These are phyloP conservation scores for Mycosphaerella sp. DNA, from an alignment of 2,329 filamentous ascomycete genomes.

Conservation along the genomic window DNA sequence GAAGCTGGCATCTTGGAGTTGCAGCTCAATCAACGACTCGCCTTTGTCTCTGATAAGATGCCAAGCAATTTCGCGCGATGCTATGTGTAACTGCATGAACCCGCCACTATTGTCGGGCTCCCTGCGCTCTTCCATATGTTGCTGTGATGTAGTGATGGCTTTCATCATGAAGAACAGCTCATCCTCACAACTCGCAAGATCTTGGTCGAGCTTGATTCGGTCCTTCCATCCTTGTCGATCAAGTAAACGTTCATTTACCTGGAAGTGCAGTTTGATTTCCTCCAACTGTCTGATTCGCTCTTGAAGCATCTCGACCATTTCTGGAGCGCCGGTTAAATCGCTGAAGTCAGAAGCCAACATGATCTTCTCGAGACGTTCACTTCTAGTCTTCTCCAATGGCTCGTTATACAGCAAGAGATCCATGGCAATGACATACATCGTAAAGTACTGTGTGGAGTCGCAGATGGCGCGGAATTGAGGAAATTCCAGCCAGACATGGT, in stretches of 20 bases:
- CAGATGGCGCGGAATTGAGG: slow-evolving; percentile 90
- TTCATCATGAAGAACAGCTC: slow-evolving; percentile 99
- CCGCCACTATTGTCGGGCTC: slow-evolving; percentile 64
- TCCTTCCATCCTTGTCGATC: slow-evolving; percentile 91
- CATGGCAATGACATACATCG: slow-evolving; percentile 95
- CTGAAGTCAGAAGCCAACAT: slow-evolving; percentile 99
- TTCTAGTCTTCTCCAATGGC: slow-evolving; percentile 93
- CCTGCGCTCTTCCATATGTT: slow-evolving; percentile 66
- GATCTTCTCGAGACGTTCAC: slow-evolving; percentile 92
- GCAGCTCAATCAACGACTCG: slow-evolving; percentile 83
- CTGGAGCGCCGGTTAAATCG: slow-evolving; percentile 84
- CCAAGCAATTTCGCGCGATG: slow-evolving; percentile 95
- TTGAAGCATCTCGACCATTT: slow-evolving; percentile 86
- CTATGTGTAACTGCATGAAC: slow-evolving; percentile 83
- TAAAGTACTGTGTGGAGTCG: slow-evolving; percentile 95
- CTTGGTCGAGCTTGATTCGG: slow-evolving; percentile 77
- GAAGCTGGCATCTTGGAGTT: slow-evolving; percentile 84
- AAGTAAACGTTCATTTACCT: slow-evolving; percentile 79
- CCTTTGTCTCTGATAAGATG: slow-evolving; percentile 77
- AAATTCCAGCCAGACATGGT: slow-evolving; percentile 95
- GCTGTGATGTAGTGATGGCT: slow-evolving; percentile 92
- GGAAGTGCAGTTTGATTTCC: slow-evolving; percentile 94
- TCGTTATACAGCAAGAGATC: slow-evolving; percentile 95
- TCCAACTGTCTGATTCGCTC: slow-evolving; percentile 88
- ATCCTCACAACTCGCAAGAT: slow-evolving; percentile 83